These are phyloP conservation scores for Eucalyptus sp. DNA, from an alignment of 345 rosid species.

Conservation along the genomic window DNA sequence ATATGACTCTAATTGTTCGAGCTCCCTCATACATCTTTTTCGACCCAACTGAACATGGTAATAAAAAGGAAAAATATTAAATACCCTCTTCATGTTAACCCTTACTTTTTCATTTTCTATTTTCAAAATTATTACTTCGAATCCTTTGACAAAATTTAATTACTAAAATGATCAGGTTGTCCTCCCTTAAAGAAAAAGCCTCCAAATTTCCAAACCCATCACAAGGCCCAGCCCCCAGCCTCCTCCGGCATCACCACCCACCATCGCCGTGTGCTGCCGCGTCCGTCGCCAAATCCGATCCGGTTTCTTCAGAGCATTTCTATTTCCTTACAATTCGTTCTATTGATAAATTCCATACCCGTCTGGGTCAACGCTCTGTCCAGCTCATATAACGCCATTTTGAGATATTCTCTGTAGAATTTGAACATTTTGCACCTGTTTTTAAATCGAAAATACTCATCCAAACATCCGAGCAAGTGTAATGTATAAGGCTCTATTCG, in stretches of 20 bases:
- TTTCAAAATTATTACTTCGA: no score
- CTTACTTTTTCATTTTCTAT: background rate
- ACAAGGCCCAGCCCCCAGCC: background rate
- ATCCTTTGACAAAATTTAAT: background rate
- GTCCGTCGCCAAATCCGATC: no score
- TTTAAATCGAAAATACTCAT: no score
- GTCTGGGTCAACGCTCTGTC: background rate
- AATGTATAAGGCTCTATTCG: no score
- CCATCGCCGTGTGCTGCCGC: background rate
- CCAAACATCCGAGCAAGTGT: no score
- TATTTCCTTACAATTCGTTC: background rate
- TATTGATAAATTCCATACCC: background rate
- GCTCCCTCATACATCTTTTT: background rate
- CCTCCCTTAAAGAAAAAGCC: background rate
- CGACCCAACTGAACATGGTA: background rate
- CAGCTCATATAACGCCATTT: background rate
- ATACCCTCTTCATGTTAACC: background rate
- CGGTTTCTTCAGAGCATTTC: background rate
- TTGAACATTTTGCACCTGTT: background rate
- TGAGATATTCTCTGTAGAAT: no score
- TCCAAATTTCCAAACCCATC: background rate
- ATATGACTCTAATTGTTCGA: background rate
- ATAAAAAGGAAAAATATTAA: background rate
- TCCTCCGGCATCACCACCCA: background rate
- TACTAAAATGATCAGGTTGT: background rate